These are phyloP conservation scores for Bacidia rubella DNA, from an alignment of 495 filamentous ascomycete species.

Conservation along the genomic window DNA sequence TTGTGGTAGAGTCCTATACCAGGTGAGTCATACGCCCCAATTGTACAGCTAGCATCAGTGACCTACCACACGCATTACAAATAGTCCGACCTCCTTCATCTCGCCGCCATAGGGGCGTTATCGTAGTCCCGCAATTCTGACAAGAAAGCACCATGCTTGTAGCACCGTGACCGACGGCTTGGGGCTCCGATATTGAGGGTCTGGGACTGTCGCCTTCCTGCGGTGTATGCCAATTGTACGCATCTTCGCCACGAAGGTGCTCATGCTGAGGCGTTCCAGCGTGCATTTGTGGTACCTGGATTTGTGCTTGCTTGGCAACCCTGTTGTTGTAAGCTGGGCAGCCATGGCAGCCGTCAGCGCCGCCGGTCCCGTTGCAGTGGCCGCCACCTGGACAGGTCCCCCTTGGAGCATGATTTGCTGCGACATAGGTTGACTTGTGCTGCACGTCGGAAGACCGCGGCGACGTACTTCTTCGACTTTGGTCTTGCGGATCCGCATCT, in stretches of 20 bases:
- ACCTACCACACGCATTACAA: constrained; percentile 94
- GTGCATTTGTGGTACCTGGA: constrained; percentile 40
- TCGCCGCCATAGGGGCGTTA: constrained; percentile 90
- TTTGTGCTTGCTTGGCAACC: constrained; percentile 71
- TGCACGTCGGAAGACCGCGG: constrained; percentile 25
- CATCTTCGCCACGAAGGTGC: constrained; percentile 6
- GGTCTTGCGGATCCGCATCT: constrained; percentile 17
- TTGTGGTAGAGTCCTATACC: constrained; percentile 83
- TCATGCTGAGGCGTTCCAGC: constrained; percentile 4
- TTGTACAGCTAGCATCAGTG: constrained; percentile 1
- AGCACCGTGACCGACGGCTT: constrained; percentile 20
- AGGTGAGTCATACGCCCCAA: not conserved
- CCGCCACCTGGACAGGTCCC: constrained; percentile 95
- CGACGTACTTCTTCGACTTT: constrained; percentile 25
- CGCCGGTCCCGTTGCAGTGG: constrained; percentile 90
- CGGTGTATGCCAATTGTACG: constrained; percentile 7
- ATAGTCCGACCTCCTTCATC: constrained; percentile 95
- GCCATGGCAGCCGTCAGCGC: constrained; percentile 88
- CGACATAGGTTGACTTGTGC: constrained; percentile 60
- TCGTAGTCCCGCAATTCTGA: constrained; percentile 93
- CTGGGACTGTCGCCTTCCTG: constrained; percentile 19
- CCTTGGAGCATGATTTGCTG: constrained; percentile 52
- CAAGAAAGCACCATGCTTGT: constrained; percentile 79
- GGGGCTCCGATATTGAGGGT: constrained; percentile 9
- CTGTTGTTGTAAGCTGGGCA: constrained; percentile 97